Evolutionary conservation across 2,329 filamentous ascomycete species (phyloP), one percentile per base, ranked within the genome.

Genomic region (Neofusicoccum sp.): DNA sequence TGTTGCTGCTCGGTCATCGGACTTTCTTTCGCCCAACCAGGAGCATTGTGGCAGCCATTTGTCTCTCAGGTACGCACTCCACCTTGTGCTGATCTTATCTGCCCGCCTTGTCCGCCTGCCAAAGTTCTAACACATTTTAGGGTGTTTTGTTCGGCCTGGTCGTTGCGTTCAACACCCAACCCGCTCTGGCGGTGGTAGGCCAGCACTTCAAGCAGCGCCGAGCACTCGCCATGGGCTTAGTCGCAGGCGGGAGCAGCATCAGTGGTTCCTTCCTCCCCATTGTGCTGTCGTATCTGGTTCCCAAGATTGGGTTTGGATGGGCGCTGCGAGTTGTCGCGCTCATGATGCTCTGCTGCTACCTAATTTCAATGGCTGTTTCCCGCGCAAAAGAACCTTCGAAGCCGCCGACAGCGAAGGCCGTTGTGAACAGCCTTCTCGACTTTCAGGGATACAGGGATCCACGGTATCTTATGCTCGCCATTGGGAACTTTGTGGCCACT

Each of bases 161-260:
- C 2, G 62, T 65, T 14, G 64, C 64, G 4, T 65, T 65, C 44
- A 62, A 62, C 39, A 56, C 61, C 12, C 64, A 65, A 16, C 64
- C 64, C 6, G 64, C 64, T 9, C 45, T 65, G 4, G 61, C 58
- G 4, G 54, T 65, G 3, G 64, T 60, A 5, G 64, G 60, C 12
- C 64, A 65, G n/a, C 64, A 65, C 44, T 65, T 65, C 45, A 44
- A 47, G 11, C 60, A 56, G 16, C 64, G 54, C 29, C 64, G 64
- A 2, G 64, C 64, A 9, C 52, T 65, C 6, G 44, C 48, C 29
- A 65, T 65, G 64, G 64, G 64, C 8, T 12, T 65, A 4, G 64
- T 65, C 9, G 44, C 64, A 2, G 64, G 44, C 16, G 58, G 43
- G 3, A 56, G 64, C 5, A 60, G 60, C 44, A 62, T 59, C 16